These are phyloP conservation scores for Lipomyces starkeyi DNA, from an alignment of 805 yeast genomes.

Conservation along the genomic window DNA sequence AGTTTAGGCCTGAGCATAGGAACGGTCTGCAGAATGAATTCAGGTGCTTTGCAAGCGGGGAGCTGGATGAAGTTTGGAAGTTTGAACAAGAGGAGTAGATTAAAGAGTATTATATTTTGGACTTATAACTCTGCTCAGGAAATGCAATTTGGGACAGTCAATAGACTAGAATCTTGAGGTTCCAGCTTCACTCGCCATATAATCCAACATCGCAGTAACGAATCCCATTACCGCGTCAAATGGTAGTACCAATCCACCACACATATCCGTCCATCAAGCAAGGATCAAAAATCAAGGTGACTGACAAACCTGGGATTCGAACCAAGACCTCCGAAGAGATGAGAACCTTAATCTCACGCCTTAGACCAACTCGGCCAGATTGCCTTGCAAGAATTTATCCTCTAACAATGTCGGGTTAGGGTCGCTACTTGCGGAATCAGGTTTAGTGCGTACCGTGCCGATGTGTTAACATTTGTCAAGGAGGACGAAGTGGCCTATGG, in stretches of 20 bases:
- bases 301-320: conserved; percentile 84
- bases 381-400: conserved; percentile 47
- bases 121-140: background rate
- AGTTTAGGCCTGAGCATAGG: conserved; percentile 77
- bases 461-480: too few relatives aligned
- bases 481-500: too few relatives aligned
- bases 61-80: conserved; percentile 66
- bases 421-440: too few relatives aligned
- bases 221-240: too few relatives aligned
- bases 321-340: conserved; percentile 87
- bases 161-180: background rate
- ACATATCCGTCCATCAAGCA: too few relatives aligned
- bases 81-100: conserved; percentile 44
- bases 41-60: conserved; percentile 81
- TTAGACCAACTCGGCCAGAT: conserved; percentile 74
- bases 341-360: conserved; percentile 80
- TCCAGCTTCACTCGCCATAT: background rate
- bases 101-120: background rate
- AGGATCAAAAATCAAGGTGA: conserved; percentile 17
- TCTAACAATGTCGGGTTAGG: too few relatives aligned
- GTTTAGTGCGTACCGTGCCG: too few relatives aligned
- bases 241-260: too few relatives aligned
- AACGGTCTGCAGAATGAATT: conserved; percentile 89
- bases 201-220: too few relatives aligned
- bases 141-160: background rate